phyloP scores from a whole-genome alignment of 192 early-diverging fungal genomes.

The Phlyctochytrium arcticum region DNA sequence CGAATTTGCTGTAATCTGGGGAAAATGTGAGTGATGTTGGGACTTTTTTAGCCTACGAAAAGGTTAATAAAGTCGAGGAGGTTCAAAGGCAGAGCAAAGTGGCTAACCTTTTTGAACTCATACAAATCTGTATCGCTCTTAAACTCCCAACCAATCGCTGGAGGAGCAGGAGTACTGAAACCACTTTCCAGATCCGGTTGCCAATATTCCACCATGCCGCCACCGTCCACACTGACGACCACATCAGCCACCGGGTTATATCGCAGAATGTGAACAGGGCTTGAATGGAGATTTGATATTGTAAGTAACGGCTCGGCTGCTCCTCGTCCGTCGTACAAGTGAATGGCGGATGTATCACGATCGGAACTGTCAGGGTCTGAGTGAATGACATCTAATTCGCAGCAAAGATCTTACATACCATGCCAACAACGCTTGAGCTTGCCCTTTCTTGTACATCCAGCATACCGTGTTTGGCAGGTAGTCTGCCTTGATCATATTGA shows the following conservation, averaged over 20 bases:
- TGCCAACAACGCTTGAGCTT: conserved; percentile 78
- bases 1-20: conserved; percentile 76
- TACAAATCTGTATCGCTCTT: conserved; percentile 96
- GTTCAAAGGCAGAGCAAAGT: not conserved
- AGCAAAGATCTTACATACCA: conserved; percentile 45
- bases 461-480: conserved; percentile 74
- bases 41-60: conserved; percentile 61
- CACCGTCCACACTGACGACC: conserved; percentile 76
- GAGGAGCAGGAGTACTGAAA: not conserved
- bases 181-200: conserved; percentile 52
- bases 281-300: conserved; percentile 61
- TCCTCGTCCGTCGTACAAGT: conserved; percentile 78
- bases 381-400: not conserved
- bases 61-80: not conserved
- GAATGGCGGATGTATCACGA: conserved; percentile 59
- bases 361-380: conserved; percentile 61
- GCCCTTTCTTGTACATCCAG: conserved; percentile 82
- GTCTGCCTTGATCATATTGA: conserved; percentile 82
- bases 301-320: conserved; percentile 61
- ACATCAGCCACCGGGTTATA: conserved; percentile 74
- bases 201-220: conserved; percentile 97
- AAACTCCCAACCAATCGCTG: conserved; percentile 59
- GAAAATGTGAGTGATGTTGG: conserved; percentile 83
- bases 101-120: conserved; percentile 84
- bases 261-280: conserved; percentile 74